Evolutionary conservation across 1,139 yeast genomes (phyloP).

Genomic region (Candida glucosophila): DNA sequence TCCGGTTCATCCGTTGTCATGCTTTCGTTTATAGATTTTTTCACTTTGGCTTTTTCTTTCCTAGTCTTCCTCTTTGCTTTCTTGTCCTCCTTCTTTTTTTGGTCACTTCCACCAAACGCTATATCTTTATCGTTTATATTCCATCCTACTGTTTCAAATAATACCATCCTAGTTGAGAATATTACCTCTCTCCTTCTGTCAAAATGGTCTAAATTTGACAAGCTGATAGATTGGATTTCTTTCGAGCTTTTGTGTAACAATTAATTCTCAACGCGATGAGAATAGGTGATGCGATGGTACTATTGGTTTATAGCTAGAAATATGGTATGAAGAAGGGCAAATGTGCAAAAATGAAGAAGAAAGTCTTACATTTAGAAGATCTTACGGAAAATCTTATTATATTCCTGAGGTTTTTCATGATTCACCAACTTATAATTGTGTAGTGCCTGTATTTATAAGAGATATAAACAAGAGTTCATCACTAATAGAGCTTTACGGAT

Average conservation of each 20-base stretch:
- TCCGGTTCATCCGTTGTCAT: constrained; percentile 5
- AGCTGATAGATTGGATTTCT: too few relatives aligned
- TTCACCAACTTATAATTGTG: constrained; percentile 8
- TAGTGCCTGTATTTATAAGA: constrained; percentile 9
- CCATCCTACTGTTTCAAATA: constrained; percentile 83
- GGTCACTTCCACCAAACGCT: constrained; percentile 31
- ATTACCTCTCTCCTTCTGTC: too few relatives aligned
- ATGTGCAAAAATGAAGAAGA: background rate
- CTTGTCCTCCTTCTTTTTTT: constrained; percentile 24
- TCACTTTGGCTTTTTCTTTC: constrained; percentile 7
- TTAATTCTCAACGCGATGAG: background rate
- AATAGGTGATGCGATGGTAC: too few relatives aligned
- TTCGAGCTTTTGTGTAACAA: background rate
- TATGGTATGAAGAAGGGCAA: background rate
- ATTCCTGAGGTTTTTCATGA: constrained; percentile 11
- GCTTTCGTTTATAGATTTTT: constrained; percentile 8
- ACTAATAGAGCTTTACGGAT: constrained; percentile 7
- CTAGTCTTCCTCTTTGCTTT: constrained; percentile 16
- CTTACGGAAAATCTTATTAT: constrained; percentile 6
- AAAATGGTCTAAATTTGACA: too few relatives aligned
- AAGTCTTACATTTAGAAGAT: background rate
- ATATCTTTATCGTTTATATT: constrained; percentile 49
- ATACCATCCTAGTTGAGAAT: constrained; percentile 43
- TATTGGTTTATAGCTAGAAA: too few relatives aligned
- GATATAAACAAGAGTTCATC: constrained; percentile 8